Conservation (phyloP, 352 stramenopile genomes). For the Phytophthora pini region DNA sequence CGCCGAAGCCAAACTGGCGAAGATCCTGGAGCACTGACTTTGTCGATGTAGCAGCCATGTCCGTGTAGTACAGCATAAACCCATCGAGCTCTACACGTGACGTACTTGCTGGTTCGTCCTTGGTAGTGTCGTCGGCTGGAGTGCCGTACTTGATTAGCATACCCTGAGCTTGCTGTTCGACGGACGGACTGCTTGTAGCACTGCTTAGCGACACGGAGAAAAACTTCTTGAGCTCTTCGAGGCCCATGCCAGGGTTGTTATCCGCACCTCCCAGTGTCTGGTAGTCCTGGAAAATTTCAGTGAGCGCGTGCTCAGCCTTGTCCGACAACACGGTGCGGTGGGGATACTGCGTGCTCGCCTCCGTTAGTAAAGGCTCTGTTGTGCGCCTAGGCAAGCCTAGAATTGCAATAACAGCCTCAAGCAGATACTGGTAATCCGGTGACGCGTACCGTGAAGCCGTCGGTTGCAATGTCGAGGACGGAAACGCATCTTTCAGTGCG, state of each 20-base stretch:
- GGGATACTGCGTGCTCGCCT: slow-evolving; percentile 73
- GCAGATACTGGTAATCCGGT: slow-evolving; percentile 88
- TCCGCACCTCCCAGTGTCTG: slow-evolving; percentile 37
- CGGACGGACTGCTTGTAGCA: slow-evolving; percentile 46
- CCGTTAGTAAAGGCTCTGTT: slow-evolving; percentile 69
- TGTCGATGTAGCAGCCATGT: slow-evolving; percentile 70
- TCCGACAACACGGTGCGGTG: slow-evolving; percentile 75
- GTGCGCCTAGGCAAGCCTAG: slow-evolving; percentile 72
- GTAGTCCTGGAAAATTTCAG: slow-evolving; percentile 81
- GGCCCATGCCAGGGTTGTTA: slow-evolving; percentile 44
- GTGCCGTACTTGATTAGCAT: slow-evolving; percentile 79
- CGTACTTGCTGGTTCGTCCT: slow-evolving; percentile 37
- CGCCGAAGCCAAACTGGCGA: slow-evolving; percentile 80
- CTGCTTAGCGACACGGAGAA: slow-evolving; percentile 76
- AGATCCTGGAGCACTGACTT: slow-evolving; percentile 87
- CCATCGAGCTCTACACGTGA: slow-evolving; percentile 70
- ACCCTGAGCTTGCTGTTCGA: slow-evolving; percentile 70
- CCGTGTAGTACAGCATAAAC: slow-evolving; percentile 86
- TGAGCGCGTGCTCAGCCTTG: slow-evolving; percentile 75
- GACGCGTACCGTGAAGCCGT: slow-evolving; percentile 65
- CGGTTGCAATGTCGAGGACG: slow-evolving; percentile 53
- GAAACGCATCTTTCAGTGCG: slow-evolving; percentile 78
- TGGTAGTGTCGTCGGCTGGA: slow-evolving; percentile 15
- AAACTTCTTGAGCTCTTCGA: slow-evolving; percentile 72
- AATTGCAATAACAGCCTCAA: slow-evolving; percentile 89